Evolutionary conservation across 768 basidiomycete species (phyloP), one percentile per base, ranked within the genome.

Genomic region (Pisolithus sp.): DNA sequence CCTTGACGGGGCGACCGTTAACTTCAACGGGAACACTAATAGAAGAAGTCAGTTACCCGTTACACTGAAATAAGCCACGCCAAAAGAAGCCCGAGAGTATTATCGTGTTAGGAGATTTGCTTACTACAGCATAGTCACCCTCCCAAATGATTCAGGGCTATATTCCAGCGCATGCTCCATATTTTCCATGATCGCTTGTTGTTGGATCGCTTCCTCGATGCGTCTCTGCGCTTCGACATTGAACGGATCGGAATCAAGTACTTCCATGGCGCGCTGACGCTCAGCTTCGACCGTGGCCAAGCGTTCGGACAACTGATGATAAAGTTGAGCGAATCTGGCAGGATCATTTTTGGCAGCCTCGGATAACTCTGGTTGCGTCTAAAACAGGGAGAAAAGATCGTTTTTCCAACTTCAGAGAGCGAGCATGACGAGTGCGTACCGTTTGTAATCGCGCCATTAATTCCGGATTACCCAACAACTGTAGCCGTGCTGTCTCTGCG

Each of bases 121-220:
- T 69, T 63, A 93, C 89, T 96, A 99, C 51, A 99, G 85, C 96
- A 99, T 99, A 2, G 83, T 86, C 30, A 99, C 96, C 54, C 84
- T 78, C 15, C 92, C 96, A 68, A 99, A 99, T 49, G 82, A 79
- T 70, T 98, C 94, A 0, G 95, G 95, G 7, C 83, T 86, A 58
- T 89, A 93, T 65, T 97, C 94, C 56, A 97, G 73, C 6, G 96
- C 96, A 70, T 96, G 92, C 52, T 88, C 82, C 78, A 94, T 76
- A 63, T 96, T 96, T 73, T 97, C 94, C 59, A 85, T 68, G 36
- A 98, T 86, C 2, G 88, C 89, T 64, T 96, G 80, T 64, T 92
- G 87, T 53, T 86, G 71, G 56, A 99, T 97, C 5, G 84, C 83
- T 62, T 98, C 96, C 68, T 95, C 96, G 50, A 99, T 99, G 73